Conservation (phyloP, 2,329 filamentous ascomycete species). For the Trichophyton simii region DNA sequence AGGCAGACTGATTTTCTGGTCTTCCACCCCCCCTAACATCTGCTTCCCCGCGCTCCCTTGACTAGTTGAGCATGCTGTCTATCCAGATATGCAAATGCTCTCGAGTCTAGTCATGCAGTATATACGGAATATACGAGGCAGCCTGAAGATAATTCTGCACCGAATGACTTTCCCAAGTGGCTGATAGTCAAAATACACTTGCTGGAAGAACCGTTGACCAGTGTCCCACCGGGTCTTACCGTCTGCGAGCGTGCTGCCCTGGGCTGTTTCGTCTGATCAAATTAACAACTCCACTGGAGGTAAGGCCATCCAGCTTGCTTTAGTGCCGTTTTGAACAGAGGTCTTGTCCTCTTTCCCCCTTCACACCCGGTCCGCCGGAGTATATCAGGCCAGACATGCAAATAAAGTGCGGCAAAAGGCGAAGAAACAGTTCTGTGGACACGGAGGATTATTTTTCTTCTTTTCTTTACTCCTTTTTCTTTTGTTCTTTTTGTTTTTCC, state of each 20-base stretch:
- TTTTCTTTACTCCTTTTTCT: neutral
- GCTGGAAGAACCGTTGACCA: slow-evolving; percentile 1
- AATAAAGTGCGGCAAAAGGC: neutral
- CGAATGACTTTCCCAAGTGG: neutral
- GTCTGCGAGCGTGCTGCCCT: neutral
- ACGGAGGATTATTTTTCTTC: neutral
- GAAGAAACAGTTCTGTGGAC: neutral
- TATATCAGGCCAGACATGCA: neutral
- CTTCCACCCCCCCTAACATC: neutral
- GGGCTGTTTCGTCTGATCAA: neutral
- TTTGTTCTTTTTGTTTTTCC: neutral
- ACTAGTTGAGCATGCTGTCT: neutral
- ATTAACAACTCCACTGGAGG: neutral
- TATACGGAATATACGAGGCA: neutral
- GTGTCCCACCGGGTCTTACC: neutral
- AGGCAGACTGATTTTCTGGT: neutral
- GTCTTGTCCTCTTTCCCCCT: neutral
- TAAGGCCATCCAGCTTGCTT: neutral
- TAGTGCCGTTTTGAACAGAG: neutral
- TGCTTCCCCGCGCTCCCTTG: neutral
- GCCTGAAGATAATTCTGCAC: neutral
- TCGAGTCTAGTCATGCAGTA: neutral
- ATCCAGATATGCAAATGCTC: neutral
- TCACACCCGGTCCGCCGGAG: neutral
- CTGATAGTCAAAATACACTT: neutral